phyloP scores from a whole-genome alignment of 805 yeast species.

The Pichia deserticola region DNA sequence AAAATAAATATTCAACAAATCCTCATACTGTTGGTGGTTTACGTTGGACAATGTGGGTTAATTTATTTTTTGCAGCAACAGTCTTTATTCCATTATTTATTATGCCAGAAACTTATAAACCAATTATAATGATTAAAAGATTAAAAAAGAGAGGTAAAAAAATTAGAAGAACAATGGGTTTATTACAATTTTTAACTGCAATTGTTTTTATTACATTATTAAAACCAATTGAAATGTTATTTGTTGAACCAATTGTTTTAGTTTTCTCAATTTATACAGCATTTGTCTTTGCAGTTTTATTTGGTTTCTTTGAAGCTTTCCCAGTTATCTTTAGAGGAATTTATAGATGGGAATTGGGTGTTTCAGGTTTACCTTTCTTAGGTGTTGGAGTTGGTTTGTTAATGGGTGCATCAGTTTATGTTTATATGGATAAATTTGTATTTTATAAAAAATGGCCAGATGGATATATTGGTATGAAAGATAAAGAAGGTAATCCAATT shows the following conservation, averaged over 20 bases:
- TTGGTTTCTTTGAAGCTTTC: slow-evolving; percentile 74
- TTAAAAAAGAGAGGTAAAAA: slow-evolving; percentile 54
- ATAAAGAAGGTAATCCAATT: slow-evolving; percentile 44
- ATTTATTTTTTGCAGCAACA: slow-evolving; percentile 58
- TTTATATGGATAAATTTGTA: slow-evolving; percentile 39
- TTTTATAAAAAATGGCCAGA: slow-evolving; percentile 53
- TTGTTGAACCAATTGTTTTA: slow-evolving; percentile 67
- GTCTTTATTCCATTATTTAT: slow-evolving; percentile 37
- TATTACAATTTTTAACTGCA: slow-evolving; percentile 33
- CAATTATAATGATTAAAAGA: slow-evolving; percentile 52
- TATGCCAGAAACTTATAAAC: slow-evolving; percentile 68
- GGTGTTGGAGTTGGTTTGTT: slow-evolving; percentile 66
- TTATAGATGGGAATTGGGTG: slow-evolving; percentile 51
- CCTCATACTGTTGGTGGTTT: slow-evolving; percentile 36
- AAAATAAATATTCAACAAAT: slow-evolving; percentile 28
- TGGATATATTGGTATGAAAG: slow-evolving; percentile 53
- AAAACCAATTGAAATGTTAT: slow-evolving; percentile 62
- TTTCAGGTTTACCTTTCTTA: slow-evolving; percentile 62
- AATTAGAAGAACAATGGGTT: slow-evolving; percentile 31
- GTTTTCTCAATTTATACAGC: slow-evolving; percentile 65
- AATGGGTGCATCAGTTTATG: slow-evolving; percentile 45
- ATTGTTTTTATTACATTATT: slow-evolving; percentile 45
- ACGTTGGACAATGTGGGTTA: slow-evolving; percentile 70
- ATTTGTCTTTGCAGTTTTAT: slow-evolving; percentile 68
- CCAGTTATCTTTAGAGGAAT: slow-evolving; percentile 66